phyloP scores from a whole-genome alignment of 2,329 filamentous ascomycete genomes.

The Fragosphaeria purpurea region DNA sequence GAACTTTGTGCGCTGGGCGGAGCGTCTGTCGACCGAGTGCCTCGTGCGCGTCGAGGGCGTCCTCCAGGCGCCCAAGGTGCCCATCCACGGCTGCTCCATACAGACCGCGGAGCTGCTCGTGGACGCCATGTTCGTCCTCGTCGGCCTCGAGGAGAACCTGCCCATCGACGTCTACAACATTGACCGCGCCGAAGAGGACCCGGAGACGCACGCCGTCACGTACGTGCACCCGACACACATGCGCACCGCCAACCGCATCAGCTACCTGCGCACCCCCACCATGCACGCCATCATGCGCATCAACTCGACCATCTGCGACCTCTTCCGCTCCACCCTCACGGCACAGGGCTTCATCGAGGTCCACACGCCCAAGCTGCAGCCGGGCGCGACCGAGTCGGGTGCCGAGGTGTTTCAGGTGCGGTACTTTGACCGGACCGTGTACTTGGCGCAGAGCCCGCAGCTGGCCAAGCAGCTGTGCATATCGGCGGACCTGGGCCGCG shows the following conservation, averaged over 20 bases:
- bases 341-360: conserved; percentile 79
- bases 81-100: conserved; percentile 64
- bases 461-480: conserved; percentile 90
- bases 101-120: conserved; percentile 69
- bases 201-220: conserved; percentile 31
- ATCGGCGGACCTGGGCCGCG: conserved; percentile 76
- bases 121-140: conserved; percentile 40
- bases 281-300: conserved; percentile 84
- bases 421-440: conserved; percentile 81
- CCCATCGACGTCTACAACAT: conserved; percentile 42
- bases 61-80: conserved; percentile 62
- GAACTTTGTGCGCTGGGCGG: conserved; percentile 78
- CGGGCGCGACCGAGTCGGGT: conserved; percentile 81
- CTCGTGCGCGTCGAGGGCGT: conserved; percentile 68
- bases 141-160: conserved; percentile 36
- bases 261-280: conserved; percentile 76
- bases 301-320: conserved; percentile 67
- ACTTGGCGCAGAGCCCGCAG: conserved; percentile 85
- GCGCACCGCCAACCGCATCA: conserved; percentile 66
- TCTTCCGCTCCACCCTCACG: conserved; percentile 70
- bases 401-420: conserved; percentile 85
- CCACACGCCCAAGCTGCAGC: conserved; percentile 85
- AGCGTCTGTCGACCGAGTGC: conserved; percentile 69
- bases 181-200: conserved; percentile 26
- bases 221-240: conserved; percentile 57